A percentile compares a stretch with the other conserved stretches of the same genome.
Conservation (phyloP, 225 moss, liverwort and hornwort species). For the Physcomitrium patens region DNA sequence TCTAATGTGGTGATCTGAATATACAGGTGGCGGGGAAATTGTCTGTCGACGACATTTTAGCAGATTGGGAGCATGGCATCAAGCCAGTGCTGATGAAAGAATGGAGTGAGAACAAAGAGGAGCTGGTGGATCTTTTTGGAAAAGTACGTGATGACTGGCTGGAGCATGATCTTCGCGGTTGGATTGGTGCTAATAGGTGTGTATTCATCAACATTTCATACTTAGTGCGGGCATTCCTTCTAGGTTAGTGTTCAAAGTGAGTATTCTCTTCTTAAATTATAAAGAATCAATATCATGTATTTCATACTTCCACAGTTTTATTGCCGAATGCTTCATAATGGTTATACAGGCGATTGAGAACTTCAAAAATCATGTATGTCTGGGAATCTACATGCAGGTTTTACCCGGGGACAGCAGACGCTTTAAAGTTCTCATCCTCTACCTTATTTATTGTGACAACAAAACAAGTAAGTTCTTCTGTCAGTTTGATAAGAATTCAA, state of each 20-base stretch:
- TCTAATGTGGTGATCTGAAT: background rate
- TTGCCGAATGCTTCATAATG: background rate
- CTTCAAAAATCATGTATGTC: background rate
- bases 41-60: conserved; percentile 70
- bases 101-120: conserved; percentile 83
- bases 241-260: background rate
- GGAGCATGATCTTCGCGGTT: conserved; percentile 61
- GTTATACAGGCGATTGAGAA: background rate
- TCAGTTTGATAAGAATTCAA: background rate
- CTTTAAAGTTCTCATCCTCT: conserved; percentile 77
- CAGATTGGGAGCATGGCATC: conserved; percentile 78
- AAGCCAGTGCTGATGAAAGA: conserved; percentile 64
- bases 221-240: conserved; percentile 12
- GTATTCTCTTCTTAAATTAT: background rate
- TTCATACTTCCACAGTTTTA: background rate
- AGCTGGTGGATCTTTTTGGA: conserved; percentile 82
- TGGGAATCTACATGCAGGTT: conserved; percentile 52
- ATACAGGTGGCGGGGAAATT: conserved; percentile 63
- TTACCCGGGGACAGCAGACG: conserved; percentile 86
- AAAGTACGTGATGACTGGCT: conserved; percentile 96
- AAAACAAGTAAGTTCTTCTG: conserved; percentile 64
- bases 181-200: conserved; percentile 93
- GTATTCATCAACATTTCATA: conserved; percentile 10
- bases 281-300: background rate
- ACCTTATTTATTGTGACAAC: conserved; percentile 91